Conservation (phyloP, 768 basidiomycete genomes). For the Gloeostereum incarnatum region DNA sequence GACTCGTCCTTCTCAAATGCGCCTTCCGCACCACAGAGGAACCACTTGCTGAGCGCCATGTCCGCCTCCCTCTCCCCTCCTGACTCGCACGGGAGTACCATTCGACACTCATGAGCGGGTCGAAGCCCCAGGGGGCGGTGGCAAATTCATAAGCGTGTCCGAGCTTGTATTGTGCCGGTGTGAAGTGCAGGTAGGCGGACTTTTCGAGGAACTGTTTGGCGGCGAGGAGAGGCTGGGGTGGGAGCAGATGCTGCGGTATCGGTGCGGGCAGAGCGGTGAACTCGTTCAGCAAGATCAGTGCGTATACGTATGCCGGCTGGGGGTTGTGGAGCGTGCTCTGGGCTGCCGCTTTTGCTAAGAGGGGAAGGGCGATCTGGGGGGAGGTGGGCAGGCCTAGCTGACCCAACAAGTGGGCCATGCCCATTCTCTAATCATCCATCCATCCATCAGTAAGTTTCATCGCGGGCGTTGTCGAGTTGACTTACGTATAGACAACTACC, state of each 20-base stretch:
- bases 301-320: slow-evolving; percentile 83
- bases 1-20: slow-evolving; percentile 82
- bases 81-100: slow-evolving; percentile 82
- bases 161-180: slow-evolving; percentile 87
- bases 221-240: slow-evolving; percentile 28
- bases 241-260: slow-evolving; percentile 7
- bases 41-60: slow-evolving; percentile 97
- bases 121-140: slow-evolving; percentile 58
- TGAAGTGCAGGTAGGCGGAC: slow-evolving; percentile 77
- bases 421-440: slow-evolving; percentile 57
- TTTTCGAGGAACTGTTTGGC: slow-evolving; percentile 74
- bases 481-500: slow-evolving; percentile 78
- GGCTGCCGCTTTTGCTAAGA: slow-evolving; percentile 72
- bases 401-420: slow-evolving; percentile 86
- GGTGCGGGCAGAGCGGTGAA: slow-evolving; percentile 47
- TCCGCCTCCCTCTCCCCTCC: slow-evolving; percentile 89
- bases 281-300: slow-evolving; percentile 79
- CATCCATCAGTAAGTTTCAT: slow-evolving; percentile 1
- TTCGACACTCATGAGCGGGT: slow-evolving; percentile 83
- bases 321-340: slow-evolving; percentile 68
- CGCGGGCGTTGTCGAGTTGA: slow-evolving; percentile 8
- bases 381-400: slow-evolving; percentile 62
- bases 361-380: slow-evolving; percentile 49
- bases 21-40: slow-evolving; percentile 69
- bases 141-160: slow-evolving; percentile 93